Conservation (phyloP, 1,284 basidiomycete species). For the Blastosporella zonata region DNA sequence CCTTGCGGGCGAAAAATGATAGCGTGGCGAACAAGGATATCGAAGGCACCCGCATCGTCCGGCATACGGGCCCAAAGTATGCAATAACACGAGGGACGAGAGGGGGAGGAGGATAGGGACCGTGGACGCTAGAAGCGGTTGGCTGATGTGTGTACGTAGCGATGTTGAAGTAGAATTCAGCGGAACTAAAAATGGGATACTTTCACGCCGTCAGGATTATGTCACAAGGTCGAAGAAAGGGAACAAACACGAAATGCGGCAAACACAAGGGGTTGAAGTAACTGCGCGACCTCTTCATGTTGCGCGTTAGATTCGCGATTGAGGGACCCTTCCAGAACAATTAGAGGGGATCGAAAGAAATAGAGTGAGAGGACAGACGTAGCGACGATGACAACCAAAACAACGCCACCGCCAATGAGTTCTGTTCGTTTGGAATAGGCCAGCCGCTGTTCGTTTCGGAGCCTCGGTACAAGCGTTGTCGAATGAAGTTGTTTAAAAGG, state of each 20-base stretch:
- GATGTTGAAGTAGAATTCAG: conserved; percentile 25
- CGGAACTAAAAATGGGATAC: conserved; percentile 32
- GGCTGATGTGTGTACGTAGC: conserved; percentile 9
- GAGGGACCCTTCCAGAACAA: conserved; percentile 31
- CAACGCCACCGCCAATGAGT: conserved; percentile 43
- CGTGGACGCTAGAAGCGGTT: conserved; percentile 17
- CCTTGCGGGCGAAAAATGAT: conserved; percentile 42
- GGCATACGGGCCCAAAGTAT: conserved; percentile 40
- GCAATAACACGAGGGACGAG: conserved; percentile 27
- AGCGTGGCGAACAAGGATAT: conserved; percentile 44
- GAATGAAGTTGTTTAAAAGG: conserved; percentile 40
- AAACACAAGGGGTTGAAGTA: conserved; percentile 42
- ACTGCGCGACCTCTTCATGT: conserved; percentile 33
- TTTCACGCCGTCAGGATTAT: conserved; percentile 16
- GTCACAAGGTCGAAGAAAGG: background rate
- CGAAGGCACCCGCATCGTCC: conserved; percentile 35
- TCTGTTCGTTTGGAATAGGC: conserved; percentile 45
- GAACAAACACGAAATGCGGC: conserved; percentile 46
- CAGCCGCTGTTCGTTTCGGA: conserved; percentile 39
- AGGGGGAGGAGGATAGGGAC: conserved; percentile 26
- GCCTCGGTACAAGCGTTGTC: conserved; percentile 35
- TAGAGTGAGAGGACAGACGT: conserved; percentile 24
- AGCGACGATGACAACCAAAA: conserved; percentile 45
- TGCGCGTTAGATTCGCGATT: conserved; percentile 34
- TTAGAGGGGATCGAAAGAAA: conserved; percentile 4